Conservation (phyloP, 371 early-diverging fungal species). For the Smittium culicis region DNA sequence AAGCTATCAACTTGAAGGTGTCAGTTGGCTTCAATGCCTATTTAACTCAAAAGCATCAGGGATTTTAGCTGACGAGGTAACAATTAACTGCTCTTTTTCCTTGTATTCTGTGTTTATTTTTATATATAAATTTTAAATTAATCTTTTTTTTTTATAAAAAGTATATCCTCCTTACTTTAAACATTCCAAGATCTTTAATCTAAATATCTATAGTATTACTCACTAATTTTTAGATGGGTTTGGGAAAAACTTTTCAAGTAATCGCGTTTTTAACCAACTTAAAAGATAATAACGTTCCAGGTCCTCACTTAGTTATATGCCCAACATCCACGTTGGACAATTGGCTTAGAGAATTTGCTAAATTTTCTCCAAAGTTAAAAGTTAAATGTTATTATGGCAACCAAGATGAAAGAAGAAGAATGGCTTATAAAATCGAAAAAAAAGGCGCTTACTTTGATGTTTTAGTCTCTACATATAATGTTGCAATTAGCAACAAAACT, state of each 20-base stretch:
- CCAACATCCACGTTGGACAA: constrained; percentile 82
- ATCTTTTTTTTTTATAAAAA: too few species aligned
- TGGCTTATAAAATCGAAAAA: constrained; percentile 33
- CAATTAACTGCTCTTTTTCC: too few species aligned
- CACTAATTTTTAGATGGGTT: too few species aligned
- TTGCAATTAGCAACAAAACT: constrained; percentile 54
- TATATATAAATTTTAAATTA: too few species aligned
- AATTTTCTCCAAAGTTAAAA: constrained; percentile 51
- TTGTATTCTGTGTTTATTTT: too few species aligned
- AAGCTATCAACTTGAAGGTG: constrained; percentile 83
- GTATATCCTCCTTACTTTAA: too few species aligned
- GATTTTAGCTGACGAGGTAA: constrained; percentile 86
- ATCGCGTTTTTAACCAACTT: constrained; percentile 69
- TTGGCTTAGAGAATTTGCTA: constrained; percentile 75
- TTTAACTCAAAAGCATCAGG: constrained; percentile 66
- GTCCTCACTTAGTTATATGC: constrained; percentile 73
- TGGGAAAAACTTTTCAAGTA: constrained; percentile 96
- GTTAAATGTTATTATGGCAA: constrained; percentile 60
- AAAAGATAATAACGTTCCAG: constrained; percentile 38
- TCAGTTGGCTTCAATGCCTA: constrained; percentile 81
- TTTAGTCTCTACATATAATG: constrained; percentile 54
- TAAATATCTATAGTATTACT: too few species aligned
- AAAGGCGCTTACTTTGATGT: constrained; percentile 28
- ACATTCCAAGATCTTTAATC: too few species aligned
- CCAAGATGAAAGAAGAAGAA: constrained; percentile 40